Evolutionary conservation across 73 alveolate species (phyloP).

Genomic region (Tetrahymena malaccensis): DNA sequence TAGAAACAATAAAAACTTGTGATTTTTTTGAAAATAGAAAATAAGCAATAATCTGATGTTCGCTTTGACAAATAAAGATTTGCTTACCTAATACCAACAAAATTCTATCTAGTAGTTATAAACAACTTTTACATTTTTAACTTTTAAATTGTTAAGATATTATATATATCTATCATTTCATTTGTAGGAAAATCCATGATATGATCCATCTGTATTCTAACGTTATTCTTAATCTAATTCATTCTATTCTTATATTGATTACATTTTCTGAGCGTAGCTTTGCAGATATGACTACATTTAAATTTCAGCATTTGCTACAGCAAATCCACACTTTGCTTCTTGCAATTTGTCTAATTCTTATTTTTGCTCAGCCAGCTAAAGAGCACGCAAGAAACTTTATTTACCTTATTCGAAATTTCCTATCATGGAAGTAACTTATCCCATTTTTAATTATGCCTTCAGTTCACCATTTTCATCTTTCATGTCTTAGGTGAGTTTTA

Average conservation of each 20-base stretch:
- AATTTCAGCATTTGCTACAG: constrained; percentile 29
- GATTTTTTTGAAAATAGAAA: background rate
- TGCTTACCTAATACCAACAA: background rate
- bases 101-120: background rate
- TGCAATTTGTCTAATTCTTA: background rate
- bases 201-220: background rate
- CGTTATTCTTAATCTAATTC: background rate
- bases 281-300: background rate
- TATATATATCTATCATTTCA: background rate
- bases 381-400: constrained; percentile 16
- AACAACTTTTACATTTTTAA: background rate
- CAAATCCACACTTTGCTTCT: constrained; percentile 44
- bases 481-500: constrained; percentile 5
- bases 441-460: constrained; percentile 32
- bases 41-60: background rate
- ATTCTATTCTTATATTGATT: background rate
- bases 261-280: background rate
- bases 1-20: background rate
- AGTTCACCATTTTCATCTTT: constrained; percentile 7
- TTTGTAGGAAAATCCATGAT: background rate
- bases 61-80: too few relatives aligned
- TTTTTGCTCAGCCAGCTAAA: constrained; percentile 19
- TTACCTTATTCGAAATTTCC: constrained; percentile 27
- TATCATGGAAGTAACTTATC: constrained; percentile 1
- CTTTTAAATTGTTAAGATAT: background rate